A percentile compares a stretch with the other conserved stretches of the same genome.
These are phyloP conservation scores for Prunus fruticosa DNA, from an alignment of 306 rosid genomes.

Conservation along the genomic window DNA sequence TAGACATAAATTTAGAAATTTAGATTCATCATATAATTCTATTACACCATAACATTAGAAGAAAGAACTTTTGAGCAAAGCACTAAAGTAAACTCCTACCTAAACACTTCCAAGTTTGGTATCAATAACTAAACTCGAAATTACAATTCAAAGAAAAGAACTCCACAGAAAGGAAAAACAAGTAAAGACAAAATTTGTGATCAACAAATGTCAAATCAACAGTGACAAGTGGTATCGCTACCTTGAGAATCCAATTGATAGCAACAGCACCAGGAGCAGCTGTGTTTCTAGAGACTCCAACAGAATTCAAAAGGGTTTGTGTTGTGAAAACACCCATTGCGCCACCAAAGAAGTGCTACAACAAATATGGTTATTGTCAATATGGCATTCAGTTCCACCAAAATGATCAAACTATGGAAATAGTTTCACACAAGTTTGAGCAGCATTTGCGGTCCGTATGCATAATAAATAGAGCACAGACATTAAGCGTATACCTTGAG, in stretches of 20 bases:
- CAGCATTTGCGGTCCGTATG: not conserved
- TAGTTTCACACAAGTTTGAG: not conserved
- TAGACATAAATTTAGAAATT: constrained; percentile 27
- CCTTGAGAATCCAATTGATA: constrained; percentile 98
- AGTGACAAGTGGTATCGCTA: constrained; percentile 4
- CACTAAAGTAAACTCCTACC: not conserved
- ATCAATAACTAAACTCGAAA: not conserved
- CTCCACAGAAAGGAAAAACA: not conserved
- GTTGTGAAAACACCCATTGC: constrained; percentile 99
- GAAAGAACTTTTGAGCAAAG: not conserved
- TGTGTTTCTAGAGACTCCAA: constrained; percentile 75
- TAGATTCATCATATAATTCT: not conserved
- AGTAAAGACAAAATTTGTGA: not conserved
- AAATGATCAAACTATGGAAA: not conserved
- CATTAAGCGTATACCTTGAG: constrained; percentile 57
- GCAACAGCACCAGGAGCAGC: constrained; percentile 86
- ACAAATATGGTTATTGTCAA: not conserved
- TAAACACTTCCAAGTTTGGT: constrained; percentile 1
- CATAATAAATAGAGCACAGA: not conserved
- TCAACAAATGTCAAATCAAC: not conserved
- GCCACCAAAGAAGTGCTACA: constrained; percentile 94
- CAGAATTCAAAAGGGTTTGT: constrained; percentile 81
- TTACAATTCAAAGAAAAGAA: not conserved
- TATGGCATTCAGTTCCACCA: not conserved
- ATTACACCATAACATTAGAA: constrained; percentile 8